phyloP scores from a whole-genome alignment of 2,329 filamentous ascomycete genomes.

The Paraphoma chrysanthemicola region DNA sequence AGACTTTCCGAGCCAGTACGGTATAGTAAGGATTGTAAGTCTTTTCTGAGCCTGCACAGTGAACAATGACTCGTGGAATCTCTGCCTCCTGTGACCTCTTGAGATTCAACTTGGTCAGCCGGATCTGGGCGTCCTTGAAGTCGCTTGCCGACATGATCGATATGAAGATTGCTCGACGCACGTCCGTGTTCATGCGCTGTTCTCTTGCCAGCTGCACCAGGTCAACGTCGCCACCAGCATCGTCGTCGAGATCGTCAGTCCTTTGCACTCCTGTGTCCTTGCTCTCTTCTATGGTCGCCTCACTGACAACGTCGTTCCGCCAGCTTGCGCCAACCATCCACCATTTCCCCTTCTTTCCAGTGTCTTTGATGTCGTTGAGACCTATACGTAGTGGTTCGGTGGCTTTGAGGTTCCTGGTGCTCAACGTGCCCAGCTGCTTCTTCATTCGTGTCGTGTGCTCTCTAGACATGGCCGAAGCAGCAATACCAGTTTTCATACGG shows the following conservation, averaged over 20 bases:
- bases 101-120: conserved; percentile 80
- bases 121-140: conserved; percentile 80
- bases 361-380: conserved; percentile 80
- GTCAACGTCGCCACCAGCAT: conserved; percentile 60
- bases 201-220: conserved; percentile 76
- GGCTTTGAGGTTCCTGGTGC: conserved; percentile 70
- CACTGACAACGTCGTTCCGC: conserved; percentile 54
- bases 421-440: conserved; percentile 83
- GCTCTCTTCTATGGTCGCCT: conserved; percentile 43
- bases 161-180: conserved; percentile 90
- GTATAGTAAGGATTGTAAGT: conserved; percentile 94
- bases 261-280: conserved; percentile 30
- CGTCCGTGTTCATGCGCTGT: conserved; percentile 85
- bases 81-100: conserved; percentile 88
- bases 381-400: conserved; percentile 83
- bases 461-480: conserved; percentile 73
- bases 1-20: conserved; percentile 79
- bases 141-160: conserved; percentile 86
- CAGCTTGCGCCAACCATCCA: conserved; percentile 98
- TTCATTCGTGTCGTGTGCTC: conserved; percentile 90
- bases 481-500: conserved; percentile 77
- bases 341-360: conserved; percentile 92
- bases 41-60: conserved; percentile 83
- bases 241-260: conserved; percentile 11
- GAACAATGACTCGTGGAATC: conserved; percentile 84